Percentiles rank a stretch among this genome's conserved stretches.
Evolutionary conservation across 179 eudicot species (phyloP).

Genomic region (Pouteria campechiana): DNA sequence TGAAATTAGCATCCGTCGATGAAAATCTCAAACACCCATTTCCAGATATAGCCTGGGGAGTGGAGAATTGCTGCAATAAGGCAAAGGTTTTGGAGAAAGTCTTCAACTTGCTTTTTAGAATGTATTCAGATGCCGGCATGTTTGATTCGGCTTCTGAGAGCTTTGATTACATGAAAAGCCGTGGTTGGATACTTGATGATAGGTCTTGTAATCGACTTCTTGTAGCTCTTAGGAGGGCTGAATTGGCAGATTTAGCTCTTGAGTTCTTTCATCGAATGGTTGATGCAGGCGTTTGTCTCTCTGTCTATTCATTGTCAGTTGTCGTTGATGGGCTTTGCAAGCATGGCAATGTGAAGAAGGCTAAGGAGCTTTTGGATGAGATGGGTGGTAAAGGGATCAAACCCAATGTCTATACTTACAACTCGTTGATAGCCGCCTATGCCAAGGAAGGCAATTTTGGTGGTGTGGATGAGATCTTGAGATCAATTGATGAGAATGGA

Average conservation of each 20-base stretch:
- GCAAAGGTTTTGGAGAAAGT: slow-evolving; percentile 15
- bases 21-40: slow-evolving; percentile 32
- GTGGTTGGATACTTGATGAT: slow-evolving; percentile 50
- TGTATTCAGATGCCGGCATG: slow-evolving; percentile 40
- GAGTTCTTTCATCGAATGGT: slow-evolving; percentile 51
- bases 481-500: slow-evolving; percentile 41
- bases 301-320: slow-evolving; percentile 61
- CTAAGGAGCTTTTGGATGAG: slow-evolving; percentile 34
- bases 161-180: slow-evolving; percentile 52
- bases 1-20: slow-evolving; percentile 22
- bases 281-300: slow-evolving; percentile 35
- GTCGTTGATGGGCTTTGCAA: slow-evolving; percentile 54
- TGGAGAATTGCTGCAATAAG: slow-evolving; percentile 21
- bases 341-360: slow-evolving; percentile 45
- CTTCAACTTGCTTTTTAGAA: slow-evolving; percentile 72
- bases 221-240: slow-evolving; percentile 45
- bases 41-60: slow-evolving; percentile 24
- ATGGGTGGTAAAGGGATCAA: slow-evolving; percentile 32
- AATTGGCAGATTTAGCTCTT: slow-evolving; percentile 22
- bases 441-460: slow-evolving; percentile 30
- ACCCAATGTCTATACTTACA: slow-evolving; percentile 51
- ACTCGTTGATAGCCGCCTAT: slow-evolving; percentile 47
- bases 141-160: slow-evolving; percentile 51
- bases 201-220: slow-evolving; percentile 73
- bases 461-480: slow-evolving; percentile 27